phyloP scores from a whole-genome alignment of 352 stramenopile genomes.

The Achlya hypogyna region DNA sequence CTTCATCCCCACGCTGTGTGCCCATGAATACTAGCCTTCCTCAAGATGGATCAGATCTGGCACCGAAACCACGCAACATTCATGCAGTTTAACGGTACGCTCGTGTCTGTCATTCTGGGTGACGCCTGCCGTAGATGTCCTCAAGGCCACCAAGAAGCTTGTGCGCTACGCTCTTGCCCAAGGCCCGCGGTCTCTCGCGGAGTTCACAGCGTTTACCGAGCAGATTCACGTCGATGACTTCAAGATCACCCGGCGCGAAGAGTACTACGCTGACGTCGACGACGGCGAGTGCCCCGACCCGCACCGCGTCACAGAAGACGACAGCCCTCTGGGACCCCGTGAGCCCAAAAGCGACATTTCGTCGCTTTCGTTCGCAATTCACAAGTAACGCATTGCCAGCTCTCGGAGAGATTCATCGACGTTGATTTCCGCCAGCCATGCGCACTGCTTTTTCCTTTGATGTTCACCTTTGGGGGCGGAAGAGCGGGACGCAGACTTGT shows the following conservation, averaged over 20 bases:
- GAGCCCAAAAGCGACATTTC: background rate
- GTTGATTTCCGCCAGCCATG: too few relatives aligned
- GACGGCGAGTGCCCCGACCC: constrained; percentile 65
- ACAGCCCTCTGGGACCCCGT: constrained; percentile 21
- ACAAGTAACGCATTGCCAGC: constrained; percentile 5
- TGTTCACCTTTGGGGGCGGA: too few relatives aligned
- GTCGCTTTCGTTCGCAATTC: background rate
- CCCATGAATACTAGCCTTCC: constrained; percentile 32
- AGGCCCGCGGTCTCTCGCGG: constrained; percentile 37
- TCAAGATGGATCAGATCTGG: constrained; percentile 82
- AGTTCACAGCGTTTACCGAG: constrained; percentile 44
- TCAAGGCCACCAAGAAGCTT: constrained; percentile 58
- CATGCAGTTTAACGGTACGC: constrained; percentile 82
- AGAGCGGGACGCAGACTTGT: too few relatives aligned
- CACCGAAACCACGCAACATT: constrained; percentile 69
- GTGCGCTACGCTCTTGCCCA: constrained; percentile 50
- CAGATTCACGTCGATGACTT: constrained; percentile 65
- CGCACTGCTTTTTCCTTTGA: too few relatives aligned
- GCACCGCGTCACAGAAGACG: constrained; percentile 47
- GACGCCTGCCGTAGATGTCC: constrained; percentile 66
- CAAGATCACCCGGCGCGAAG: constrained; percentile 35
- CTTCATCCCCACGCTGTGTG: background rate
- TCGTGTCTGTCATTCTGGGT: too few relatives aligned
- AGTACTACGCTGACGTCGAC: constrained; percentile 52
- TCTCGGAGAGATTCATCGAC: too few relatives aligned